Base-by-base conservation (phyloP, 2,329 filamentous ascomycete species). In the Hymenoscyphus salicellus region DNA sequence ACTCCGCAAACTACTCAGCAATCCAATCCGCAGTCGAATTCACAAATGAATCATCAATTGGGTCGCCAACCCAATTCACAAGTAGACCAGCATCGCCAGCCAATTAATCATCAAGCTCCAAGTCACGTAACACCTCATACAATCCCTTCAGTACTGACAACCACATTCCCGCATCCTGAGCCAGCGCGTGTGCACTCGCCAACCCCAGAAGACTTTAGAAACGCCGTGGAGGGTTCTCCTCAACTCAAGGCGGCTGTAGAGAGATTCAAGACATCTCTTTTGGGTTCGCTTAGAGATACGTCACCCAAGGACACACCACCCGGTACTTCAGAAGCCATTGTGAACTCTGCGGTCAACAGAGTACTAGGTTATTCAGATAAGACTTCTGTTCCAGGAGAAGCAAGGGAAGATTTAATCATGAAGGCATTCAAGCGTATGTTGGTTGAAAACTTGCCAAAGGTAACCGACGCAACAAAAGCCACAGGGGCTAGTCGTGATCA, bases 281-380 rank as follows among this genome's bases (percentile, higher is more conserved):
- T 61, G 11, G 20, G 36, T 20, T 62, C 60, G 26, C 52, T 62
- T 52, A 52, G 46, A 23, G 46, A 52, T 52, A 52, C 46, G 46
- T 52, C 46, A 5, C 46, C 46, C 4, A 57, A 57, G 36, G 20
- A 33, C 60, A 67, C 55, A 6, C 70, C 67, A 33, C 38, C 63
- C 23, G 41, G 63, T 20, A 69, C 73, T 62, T 68, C 69, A 5
- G 72, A 73, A 57, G 69, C 66, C 17, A 66, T 76, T 43, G 65
- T 77, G n/a, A 68, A 72, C 41, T 72, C 71, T 5, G 73, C 74
- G 5, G 67, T 74, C 26, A 72, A 74, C 46, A 68, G 72, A 32
- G 73, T 75, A 28, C 68, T 75, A 41, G 71, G 72, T 17, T 55
- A 65, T 6, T 65, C 70, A 16, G 65, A 65, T 23, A 58, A 72